Evolutionary conservation across 768 basidiomycete species (phyloP), one percentile per base, ranked within the genome.

Genomic region (Russula ochroleuca): DNA sequence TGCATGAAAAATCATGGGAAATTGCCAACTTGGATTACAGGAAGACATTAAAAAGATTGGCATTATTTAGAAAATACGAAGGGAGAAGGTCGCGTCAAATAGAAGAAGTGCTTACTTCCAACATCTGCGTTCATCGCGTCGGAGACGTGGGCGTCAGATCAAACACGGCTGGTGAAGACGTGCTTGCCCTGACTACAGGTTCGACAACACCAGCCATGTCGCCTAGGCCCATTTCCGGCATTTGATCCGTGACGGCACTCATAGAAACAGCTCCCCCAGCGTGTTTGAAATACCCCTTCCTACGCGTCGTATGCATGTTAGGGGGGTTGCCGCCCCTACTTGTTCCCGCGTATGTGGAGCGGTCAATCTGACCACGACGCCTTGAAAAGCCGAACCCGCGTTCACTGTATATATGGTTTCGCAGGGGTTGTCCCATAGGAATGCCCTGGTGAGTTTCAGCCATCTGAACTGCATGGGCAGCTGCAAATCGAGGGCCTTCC

Each of bases 111-210:
- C 45, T 47, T 47, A 47, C 45, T 47, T 47, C 45, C 7, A 14
- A 60, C 40, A 50, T 43, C 40, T 55, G 19, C 13, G 23, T n/a
- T n/a, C 40, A 28, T 41, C 15, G 47, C 28, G 31, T 28, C n/a
- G 59, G 59, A 21, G 63, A 59, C 14, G 35, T 38, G 15, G 59
- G 52, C 11, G 48, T 48, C 23, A 64, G 58, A 55, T 64, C 62
- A 45, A 67, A 65, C 38, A 47, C 47, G 21, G 65, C 65, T n/a
- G 65, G 65, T 21, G 65, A 67, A 25, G 65, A 67, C 28, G 65
- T 59, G 63, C 65, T 67, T 54, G 62, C 52, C 25, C 65, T 58
- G 63, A 67, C 47, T 37, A 41, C 57, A n/a, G 57, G 51, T 28
- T 59, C 62, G 9, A 33, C 43, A 28, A 41, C 19, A 41, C 48